Conservation (phyloP, 768 basidiomycete species). For the Leucogyrophana mollusca region DNA sequence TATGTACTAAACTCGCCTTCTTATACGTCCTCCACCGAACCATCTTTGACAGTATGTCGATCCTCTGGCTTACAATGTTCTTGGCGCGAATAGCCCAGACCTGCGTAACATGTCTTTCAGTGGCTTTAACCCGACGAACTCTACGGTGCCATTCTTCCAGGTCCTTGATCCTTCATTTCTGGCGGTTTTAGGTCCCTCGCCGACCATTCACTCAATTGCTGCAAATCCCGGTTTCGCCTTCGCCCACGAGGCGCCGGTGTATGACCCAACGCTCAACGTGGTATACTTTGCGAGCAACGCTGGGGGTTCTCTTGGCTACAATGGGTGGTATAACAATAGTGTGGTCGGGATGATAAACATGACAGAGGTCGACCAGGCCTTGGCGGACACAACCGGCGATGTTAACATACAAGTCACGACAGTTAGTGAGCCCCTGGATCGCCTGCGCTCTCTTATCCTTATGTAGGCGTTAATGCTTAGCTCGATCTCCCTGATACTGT, state of each 20-base stretch:
- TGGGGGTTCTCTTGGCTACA: slow-evolving; percentile 63
- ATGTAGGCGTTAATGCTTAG: slow-evolving; percentile 31
- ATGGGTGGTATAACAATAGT: slow-evolving; percentile 63
- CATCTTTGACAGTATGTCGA: slow-evolving; percentile 41
- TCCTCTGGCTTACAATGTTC: slow-evolving; percentile 50
- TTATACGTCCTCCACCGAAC: not conserved
- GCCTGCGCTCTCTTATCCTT: not conserved
- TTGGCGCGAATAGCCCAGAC: slow-evolving; percentile 38
- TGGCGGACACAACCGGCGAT: slow-evolving; percentile 31
- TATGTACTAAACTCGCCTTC: slow-evolving; percentile 1
- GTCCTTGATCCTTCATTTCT: slow-evolving; percentile 56
- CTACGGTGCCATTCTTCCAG: slow-evolving; percentile 59
- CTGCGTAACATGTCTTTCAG: slow-evolving; percentile 32
- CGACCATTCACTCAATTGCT: slow-evolving; percentile 59
- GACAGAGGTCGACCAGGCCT: slow-evolving; percentile 48
- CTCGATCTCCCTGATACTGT: slow-evolving; percentile 56
- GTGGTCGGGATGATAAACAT: slow-evolving; percentile 62
- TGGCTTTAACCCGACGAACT: slow-evolving; percentile 61
- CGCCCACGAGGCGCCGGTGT: slow-evolving; percentile 80
- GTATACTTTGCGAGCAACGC: slow-evolving; percentile 73
- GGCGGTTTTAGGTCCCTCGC: slow-evolving; percentile 51
- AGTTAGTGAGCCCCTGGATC: slow-evolving; percentile 22
- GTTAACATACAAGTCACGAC: slow-evolving; percentile 51
- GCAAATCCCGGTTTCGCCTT: slow-evolving; percentile 63
- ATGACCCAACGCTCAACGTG: slow-evolving; percentile 63